phyloP scores from a whole-genome alignment of 331 rosid species.

The Malus hybrid region DNA sequence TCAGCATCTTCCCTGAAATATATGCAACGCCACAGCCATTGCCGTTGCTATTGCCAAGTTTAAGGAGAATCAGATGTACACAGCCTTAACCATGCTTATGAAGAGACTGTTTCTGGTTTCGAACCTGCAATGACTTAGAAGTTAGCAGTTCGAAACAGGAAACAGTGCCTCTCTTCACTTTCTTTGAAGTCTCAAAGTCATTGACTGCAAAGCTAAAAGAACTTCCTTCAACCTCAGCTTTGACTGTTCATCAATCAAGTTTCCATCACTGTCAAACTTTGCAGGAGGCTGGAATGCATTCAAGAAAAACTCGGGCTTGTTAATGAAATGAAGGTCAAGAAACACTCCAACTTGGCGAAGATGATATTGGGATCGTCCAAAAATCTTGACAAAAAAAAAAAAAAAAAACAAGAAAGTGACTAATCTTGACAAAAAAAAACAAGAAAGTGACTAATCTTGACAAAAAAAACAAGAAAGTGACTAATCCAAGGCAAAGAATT shows the following conservation, averaged over 20 bases:
- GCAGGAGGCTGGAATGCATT: slow-evolving; percentile 44
- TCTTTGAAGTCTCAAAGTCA: slow-evolving; percentile 27
- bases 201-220: slow-evolving; percentile 40
- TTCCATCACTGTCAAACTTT: slow-evolving; percentile 47
- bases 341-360: slow-evolving; percentile 72
- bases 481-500: too few relatives aligned
- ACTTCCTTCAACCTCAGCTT: slow-evolving; percentile 31
- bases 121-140: too few relatives aligned
- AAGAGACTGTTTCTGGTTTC: background rate
- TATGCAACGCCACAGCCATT: background rate
- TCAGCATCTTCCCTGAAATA: background rate
- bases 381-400: too few relatives aligned
- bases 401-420: too few relatives aligned
- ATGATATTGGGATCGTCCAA: slow-evolving; percentile 50
- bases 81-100: background rate
- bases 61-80: background rate
- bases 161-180: background rate
- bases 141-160: background rate
- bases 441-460: too few relatives aligned
- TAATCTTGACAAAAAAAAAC: too few relatives aligned
- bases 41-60: too few relatives aligned
- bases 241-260: slow-evolving; percentile 41
- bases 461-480: too few relatives aligned
- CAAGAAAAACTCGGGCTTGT: slow-evolving; percentile 59
- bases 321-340: slow-evolving; percentile 68